Percentiles rank a stretch among this genome's conserved stretches.
These are phyloP conservation scores for Cercophora samala DNA, from an alignment of 495 filamentous ascomycete species.

Conservation along the genomic window DNA sequence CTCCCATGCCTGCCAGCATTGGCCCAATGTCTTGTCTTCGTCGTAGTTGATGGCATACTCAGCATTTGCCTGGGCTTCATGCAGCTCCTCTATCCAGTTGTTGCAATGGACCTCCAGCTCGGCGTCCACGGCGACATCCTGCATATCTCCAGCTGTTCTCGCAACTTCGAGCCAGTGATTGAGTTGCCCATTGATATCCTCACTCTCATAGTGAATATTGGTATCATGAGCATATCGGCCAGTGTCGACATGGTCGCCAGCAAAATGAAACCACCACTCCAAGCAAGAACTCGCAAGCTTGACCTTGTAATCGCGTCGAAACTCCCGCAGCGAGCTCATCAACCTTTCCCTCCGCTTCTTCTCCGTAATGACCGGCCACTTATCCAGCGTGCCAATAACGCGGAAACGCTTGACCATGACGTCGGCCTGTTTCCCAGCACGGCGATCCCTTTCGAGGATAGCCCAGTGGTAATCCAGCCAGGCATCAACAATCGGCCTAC, in stretches of 20 bases:
- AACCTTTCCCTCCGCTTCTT: conserved; percentile 25
- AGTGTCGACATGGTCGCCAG: conserved; percentile 18
- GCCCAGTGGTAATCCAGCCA: conserved; percentile 32
- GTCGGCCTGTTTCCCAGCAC: conserved; percentile 16
- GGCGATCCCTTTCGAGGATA: conserved; percentile 3
- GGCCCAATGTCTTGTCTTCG: conserved; percentile 16
- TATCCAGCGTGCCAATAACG: conserved; percentile 23
- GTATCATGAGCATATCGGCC: conserved; percentile 21
- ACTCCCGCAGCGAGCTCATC: conserved; percentile 26
- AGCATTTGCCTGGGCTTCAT: conserved; percentile 21
- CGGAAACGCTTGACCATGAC: conserved; percentile 11
- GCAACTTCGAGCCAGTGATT: conserved; percentile 27
- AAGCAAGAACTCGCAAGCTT: conserved; percentile 26
- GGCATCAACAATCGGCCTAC: conserved; percentile 24
- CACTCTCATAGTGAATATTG: conserved; percentile 22
- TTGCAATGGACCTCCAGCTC: conserved; percentile 28
- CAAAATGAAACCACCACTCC: conserved; percentile 21
- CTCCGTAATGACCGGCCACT: conserved; percentile 28
- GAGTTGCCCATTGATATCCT: conserved; percentile 28
- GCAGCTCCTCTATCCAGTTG: conserved; percentile 21
- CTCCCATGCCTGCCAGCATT: conserved; percentile 29
- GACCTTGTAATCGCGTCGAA: conserved; percentile 31
- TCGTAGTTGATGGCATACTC: conserved; percentile 32
- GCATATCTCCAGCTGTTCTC: conserved; percentile 13
- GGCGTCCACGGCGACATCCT: conserved; percentile 27